A percentile compares a stretch with the other conserved stretches of the same genome.
Evolutionary conservation across 495 filamentous ascomycete species (phyloP).

Genomic region (Echria macrotheca): DNA sequence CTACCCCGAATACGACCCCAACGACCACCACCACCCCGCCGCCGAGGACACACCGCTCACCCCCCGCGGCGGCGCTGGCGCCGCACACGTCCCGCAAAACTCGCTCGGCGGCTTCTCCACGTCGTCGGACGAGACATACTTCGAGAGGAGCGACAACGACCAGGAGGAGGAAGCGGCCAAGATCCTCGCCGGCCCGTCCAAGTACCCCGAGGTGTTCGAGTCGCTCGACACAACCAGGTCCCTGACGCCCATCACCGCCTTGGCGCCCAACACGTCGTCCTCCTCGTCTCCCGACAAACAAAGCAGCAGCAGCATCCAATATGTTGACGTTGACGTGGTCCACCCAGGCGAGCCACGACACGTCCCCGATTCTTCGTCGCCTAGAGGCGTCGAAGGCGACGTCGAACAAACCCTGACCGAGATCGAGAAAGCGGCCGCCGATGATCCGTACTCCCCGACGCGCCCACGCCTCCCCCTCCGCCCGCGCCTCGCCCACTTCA

Average conservation of each 20-base stretch:
- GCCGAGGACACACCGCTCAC: too few relatives aligned
- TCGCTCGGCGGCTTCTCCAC: slow-evolving; percentile 4
- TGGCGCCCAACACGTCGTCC: slow-evolving; percentile 5
- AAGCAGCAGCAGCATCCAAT: neutral
- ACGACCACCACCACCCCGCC: too few relatives aligned
- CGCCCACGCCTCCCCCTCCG: slow-evolving; percentile 23
- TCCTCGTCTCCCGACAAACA: neutral
- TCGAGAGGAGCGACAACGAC: too few relatives aligned
- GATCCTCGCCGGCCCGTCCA: too few relatives aligned
- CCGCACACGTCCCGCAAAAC: slow-evolving; percentile 3
- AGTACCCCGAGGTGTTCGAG: slow-evolving; percentile 4
- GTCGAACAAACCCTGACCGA: too few relatives aligned
- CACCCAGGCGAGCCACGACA: slow-evolving; percentile 8
- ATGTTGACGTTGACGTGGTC: neutral
- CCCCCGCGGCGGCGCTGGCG: too few relatives aligned
- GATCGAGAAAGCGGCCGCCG: too few relatives aligned
- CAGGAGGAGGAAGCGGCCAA: neutral
- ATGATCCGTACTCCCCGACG: too few relatives aligned
- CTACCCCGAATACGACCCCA: too few relatives aligned
- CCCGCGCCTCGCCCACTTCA: slow-evolving; percentile 57
- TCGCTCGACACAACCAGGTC: slow-evolving; percentile 3
- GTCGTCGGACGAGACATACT: slow-evolving; percentile 1
- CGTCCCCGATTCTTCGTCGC: too few relatives aligned
- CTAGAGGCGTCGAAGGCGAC: too few relatives aligned
- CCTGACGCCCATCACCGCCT: slow-evolving; percentile 2